A percentile compares a stretch with the other conserved stretches of the same genome.
These are phyloP conservation scores for Zostera marina DNA, from an alignment of 116 monocot species.

Conservation along the genomic window DNA sequence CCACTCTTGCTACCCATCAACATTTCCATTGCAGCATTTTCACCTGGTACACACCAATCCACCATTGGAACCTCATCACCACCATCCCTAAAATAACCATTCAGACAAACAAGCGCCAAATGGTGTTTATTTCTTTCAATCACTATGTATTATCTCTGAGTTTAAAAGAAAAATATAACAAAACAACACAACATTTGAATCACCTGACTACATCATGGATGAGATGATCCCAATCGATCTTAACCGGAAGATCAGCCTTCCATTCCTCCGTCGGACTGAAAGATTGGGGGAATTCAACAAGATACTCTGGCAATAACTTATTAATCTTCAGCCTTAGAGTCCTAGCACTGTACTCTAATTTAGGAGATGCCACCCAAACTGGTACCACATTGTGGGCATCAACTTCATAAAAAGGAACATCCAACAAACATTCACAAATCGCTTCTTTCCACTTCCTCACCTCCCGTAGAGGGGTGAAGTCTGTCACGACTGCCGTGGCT, in stretches of 20 bases:
- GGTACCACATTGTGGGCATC: constrained; percentile 97
- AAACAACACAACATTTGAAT: not conserved
- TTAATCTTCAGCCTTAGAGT: constrained; percentile 66
- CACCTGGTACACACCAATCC: constrained; percentile 80
- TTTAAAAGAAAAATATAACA: too few relatives aligned
- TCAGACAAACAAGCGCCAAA: not conserved
- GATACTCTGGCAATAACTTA: constrained; percentile 44
- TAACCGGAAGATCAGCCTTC: constrained; percentile 19
- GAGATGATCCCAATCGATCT: constrained; percentile 68
- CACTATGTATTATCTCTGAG: too few relatives aligned
- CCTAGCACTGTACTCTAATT: constrained; percentile 77
- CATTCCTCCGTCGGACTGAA: constrained; percentile 14
- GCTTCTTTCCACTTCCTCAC: constrained; percentile 40
- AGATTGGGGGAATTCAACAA: constrained; percentile 61
- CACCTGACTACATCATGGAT: constrained; percentile 49
- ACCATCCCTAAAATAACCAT: constrained; percentile 39
- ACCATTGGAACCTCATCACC: constrained; percentile 64
- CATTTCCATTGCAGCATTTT: constrained; percentile 67
- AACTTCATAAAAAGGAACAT: constrained; percentile 45
- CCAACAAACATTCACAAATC: constrained; percentile 21
- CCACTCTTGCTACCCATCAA: constrained; percentile 56
- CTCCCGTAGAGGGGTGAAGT: constrained; percentile 75
- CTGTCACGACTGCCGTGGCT: constrained; percentile 55
- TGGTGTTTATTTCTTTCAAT: not conserved
- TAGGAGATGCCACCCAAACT: constrained; percentile 62